Evolutionary conservation across 108 stramenopile species (phyloP).

Genomic region (Nannochloropsis salina): DNA sequence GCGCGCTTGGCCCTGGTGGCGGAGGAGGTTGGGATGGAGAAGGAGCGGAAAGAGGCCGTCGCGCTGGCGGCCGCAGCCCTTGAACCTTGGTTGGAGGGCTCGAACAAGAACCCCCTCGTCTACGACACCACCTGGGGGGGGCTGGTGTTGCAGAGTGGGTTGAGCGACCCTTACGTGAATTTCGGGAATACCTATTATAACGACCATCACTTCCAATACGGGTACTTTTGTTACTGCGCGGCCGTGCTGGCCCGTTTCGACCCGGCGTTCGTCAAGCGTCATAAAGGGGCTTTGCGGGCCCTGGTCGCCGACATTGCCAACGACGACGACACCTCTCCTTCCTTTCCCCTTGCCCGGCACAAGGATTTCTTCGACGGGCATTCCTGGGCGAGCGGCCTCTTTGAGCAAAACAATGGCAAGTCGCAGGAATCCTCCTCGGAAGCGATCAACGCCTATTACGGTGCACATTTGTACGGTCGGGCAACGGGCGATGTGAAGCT

Average conservation of each 20-base stretch:
- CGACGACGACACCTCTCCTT: neutral
- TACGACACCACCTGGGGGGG: constrained; percentile 40
- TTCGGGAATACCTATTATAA: constrained; percentile 48
- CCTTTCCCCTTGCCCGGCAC: constrained; percentile 36
- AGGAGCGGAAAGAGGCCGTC: constrained; percentile 27
- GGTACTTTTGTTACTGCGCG: constrained; percentile 32
- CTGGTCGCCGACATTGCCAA: constrained; percentile 38
- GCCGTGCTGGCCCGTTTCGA: constrained; percentile 28
- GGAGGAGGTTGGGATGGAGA: constrained; percentile 47
- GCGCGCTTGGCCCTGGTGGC: constrained; percentile 53
- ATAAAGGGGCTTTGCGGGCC: constrained; percentile 23
- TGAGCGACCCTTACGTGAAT: constrained; percentile 27
- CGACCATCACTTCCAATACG: constrained; percentile 59
- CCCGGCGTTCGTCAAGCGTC: neutral
- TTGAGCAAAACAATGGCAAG: constrained; percentile 71
- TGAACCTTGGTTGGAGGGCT: constrained; percentile 24
- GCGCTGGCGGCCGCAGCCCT: neutral
- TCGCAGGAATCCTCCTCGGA: constrained; percentile 93
- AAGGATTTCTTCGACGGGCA: constrained; percentile 49
- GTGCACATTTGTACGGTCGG: constrained; percentile 76
- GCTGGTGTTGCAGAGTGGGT: neutral
- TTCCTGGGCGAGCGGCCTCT: constrained; percentile 56
- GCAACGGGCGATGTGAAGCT: constrained; percentile 56
- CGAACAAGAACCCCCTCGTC: constrained; percentile 26
- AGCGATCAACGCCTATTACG: constrained; percentile 91